Evolutionary conservation across 179 eudicot species (phyloP).

Genomic region (Actinidia chinensis): DNA sequence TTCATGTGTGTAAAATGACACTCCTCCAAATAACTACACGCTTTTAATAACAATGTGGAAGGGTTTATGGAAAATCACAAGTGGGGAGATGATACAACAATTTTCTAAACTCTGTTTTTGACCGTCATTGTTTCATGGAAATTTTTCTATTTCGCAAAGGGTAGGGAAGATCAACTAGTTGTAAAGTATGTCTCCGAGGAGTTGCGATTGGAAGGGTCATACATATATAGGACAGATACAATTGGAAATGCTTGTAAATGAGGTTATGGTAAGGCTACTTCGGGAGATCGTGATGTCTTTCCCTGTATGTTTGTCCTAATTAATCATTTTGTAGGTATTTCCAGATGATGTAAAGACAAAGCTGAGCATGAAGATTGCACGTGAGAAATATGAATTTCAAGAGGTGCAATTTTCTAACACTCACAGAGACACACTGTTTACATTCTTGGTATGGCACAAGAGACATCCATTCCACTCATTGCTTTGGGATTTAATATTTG

Average conservation of each 20-base stretch:
- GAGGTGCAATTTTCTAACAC: conserved; percentile 33
- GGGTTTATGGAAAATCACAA: neutral
- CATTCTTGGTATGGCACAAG: no score
- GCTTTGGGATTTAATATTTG: no score
- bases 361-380: conserved; percentile 47
- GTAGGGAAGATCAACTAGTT: conserved; percentile 70
- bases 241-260: conserved; percentile 82
- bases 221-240: conserved; percentile 86
- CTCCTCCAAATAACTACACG: neutral
- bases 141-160: conserved; percentile 18
- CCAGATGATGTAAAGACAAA: conserved; percentile 86
- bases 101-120: neutral
- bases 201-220: conserved; percentile 83
- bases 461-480: no score
- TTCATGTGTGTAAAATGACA: neutral
- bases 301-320: conserved; percentile 15
- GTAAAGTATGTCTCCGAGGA: conserved; percentile 68
- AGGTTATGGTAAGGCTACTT: conserved; percentile 63
- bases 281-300: conserved; percentile 10
- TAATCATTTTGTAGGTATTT: conserved; percentile 46
- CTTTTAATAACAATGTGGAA: neutral
- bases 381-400: conserved; percentile 52
- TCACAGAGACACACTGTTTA: no score
- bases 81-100: neutral
- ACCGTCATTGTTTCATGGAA: neutral